These are phyloP conservation scores for Candida andamanensis DNA, from an alignment of 805 yeast species.

Conservation along the genomic window DNA sequence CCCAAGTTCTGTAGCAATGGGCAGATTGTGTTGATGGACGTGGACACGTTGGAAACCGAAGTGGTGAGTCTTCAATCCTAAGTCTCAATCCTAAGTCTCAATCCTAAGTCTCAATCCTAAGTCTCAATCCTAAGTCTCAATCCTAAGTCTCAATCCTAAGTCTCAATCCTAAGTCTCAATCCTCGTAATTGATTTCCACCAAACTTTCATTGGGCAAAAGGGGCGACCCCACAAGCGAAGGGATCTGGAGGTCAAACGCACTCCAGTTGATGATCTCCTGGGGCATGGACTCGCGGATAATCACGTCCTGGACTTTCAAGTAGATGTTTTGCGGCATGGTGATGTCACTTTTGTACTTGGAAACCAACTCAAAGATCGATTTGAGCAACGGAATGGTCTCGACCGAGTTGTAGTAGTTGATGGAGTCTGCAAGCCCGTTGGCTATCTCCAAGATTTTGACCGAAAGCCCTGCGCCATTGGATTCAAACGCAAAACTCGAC, in stretches of 20 bases:
- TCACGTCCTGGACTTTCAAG: conserved; percentile 3
- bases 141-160: too few species aligned
- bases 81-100: too few species aligned
- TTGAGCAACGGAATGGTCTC: conserved; percentile 1
- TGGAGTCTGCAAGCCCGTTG: conserved; percentile 15
- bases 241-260: conserved; percentile 1
- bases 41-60: conserved; percentile 37
- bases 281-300: not conserved
- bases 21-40: conserved; percentile 28
- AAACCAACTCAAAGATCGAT: conserved; percentile 3
- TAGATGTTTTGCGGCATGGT: conserved; percentile 5
- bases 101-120: too few species aligned
- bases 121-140: too few species aligned
- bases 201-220: not conserved
- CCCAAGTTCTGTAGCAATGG: conserved; percentile 71
- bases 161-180: too few species aligned
- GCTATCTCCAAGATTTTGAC: conserved; percentile 29
- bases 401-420: conserved; percentile 3
- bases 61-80: too few species aligned
- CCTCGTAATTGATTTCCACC: conserved; percentile 3
- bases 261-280: not conserved
- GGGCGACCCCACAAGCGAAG: conserved; percentile 3
- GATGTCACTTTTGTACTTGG: conserved; percentile 4
- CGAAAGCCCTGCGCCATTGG: conserved; percentile 32
- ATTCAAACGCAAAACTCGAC: conserved; percentile 27